phyloP scores from a whole-genome alignment of 2,329 filamentous ascomycete species.

The Aspergillus sp. region DNA sequence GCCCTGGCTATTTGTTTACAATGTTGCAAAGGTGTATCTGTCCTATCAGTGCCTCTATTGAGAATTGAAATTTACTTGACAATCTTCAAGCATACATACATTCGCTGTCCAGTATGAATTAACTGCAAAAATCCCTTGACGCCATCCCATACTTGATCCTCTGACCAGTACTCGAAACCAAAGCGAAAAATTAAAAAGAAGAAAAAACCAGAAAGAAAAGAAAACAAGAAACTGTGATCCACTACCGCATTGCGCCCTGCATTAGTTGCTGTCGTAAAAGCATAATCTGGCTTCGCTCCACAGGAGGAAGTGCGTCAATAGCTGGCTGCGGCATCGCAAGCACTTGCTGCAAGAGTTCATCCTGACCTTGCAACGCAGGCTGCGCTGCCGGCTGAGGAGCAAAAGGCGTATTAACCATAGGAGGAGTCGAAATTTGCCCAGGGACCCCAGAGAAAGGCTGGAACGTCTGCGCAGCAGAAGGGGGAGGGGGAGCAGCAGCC shows the following conservation, averaged over 20 bases:
- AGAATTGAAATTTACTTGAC: neutral
- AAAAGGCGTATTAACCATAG: slow-evolving; percentile 36
- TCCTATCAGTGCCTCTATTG: too few relatives aligned
- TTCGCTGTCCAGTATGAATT: slow-evolving; percentile 1
- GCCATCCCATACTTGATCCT: slow-evolving; percentile 1
- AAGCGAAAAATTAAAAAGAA: neutral
- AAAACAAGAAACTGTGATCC: neutral
- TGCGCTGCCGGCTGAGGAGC: slow-evolving; percentile 40
- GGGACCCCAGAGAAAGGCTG: slow-evolving; percentile 31
- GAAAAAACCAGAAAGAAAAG: slow-evolving; percentile 1
- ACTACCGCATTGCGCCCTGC: slow-evolving; percentile 30
- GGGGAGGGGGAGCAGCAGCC: slow-evolving; percentile 24
- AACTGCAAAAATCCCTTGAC: neutral
- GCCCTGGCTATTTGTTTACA: neutral
- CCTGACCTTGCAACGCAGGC: slow-evolving; percentile 49
- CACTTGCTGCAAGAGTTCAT: slow-evolving; percentile 71
- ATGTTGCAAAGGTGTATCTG: neutral
- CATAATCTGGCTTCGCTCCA: slow-evolving; percentile 71
- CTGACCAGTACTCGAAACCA: too few relatives aligned
- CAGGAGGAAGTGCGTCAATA: slow-evolving; percentile 69
- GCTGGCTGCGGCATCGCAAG: slow-evolving; percentile 70
- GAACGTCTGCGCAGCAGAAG: slow-evolving; percentile 32
- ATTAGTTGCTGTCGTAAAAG: slow-evolving; percentile 60
- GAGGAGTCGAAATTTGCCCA: slow-evolving; percentile 47
- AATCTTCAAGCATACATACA: slow-evolving; percentile 3